Evolutionary conservation across 2,329 filamentous ascomycete species (phyloP), one percentile per base, ranked within the genome.

Genomic region (Chaetomium strumarium): DNA sequence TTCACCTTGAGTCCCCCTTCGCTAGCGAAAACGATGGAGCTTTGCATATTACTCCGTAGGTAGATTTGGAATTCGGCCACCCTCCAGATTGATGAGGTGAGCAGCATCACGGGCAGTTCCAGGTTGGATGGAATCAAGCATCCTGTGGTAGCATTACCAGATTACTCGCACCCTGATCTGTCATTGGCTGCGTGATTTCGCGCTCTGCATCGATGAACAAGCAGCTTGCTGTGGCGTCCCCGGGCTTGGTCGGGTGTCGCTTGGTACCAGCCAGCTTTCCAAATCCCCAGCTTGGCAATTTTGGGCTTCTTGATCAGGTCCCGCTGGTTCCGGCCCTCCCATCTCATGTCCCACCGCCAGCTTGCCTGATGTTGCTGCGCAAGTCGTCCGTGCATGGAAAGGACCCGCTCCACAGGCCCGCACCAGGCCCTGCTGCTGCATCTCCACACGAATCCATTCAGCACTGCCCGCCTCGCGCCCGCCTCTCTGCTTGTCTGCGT

Each of bases 321-420:
- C 49, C 46, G 50, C 47, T 40, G 33, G 46, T 51, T 56, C 50
- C 53, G 50, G 44, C 40, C 53, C 49, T 49, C 46, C n/a, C n/a
- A n/a, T n/a, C n/a, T n/a, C n/a, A n/a, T n/a, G n/a, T 24, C 4
- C 24, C 4, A 24, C 24, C 24, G 24, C 4, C 24, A 4, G 24
- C 47, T 33, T 50, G 39, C 39, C 11, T 14, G 12, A 19, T 46
- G 42, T 33, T 41, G 43, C 31, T 24, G 37, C 31, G 37, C 7
- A n/a, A n/a, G 12, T 43, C n/a, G 44, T n/a, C 46, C 19, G 39
- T 49, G 38, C 38, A 39, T 20, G 43, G 42, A 40, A 45, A 44
- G 44, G 43, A 34, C 52, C 47, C 31, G 52, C 47, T 36, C 52
- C 52, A 55, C 52, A 40, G 16, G 31, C 24, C 24, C 46, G n/a